Percentiles rank a stretch among this genome's conserved stretches.
phyloP scores from a whole-genome alignment of 2,329 filamentous ascomycete genomes.

The Rugonectria rugulosa region DNA sequence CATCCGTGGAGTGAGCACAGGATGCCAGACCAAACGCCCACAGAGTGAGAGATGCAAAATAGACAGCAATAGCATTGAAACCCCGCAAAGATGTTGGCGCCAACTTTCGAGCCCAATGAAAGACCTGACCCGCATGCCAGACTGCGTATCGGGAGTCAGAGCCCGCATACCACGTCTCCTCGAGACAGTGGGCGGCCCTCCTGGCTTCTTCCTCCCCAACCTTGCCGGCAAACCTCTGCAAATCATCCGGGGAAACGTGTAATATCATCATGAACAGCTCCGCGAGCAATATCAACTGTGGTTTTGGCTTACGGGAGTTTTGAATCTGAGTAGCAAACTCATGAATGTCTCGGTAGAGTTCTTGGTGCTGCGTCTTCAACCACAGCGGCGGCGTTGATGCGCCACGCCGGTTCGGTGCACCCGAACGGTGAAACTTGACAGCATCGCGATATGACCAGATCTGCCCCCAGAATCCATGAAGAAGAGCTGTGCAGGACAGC shows the following conservation, averaged over 20 bases:
- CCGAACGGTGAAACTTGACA: slow-evolving; percentile 19
- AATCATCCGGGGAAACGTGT: slow-evolving; percentile 32
- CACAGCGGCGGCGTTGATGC: slow-evolving; percentile 26
- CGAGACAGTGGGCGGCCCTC: slow-evolving; percentile 24
- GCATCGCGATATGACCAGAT: slow-evolving; percentile 36
- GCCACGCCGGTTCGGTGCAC: slow-evolving; percentile 10
- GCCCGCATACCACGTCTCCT: slow-evolving; percentile 25
- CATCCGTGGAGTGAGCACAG: slow-evolving; percentile 11
- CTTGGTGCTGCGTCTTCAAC: slow-evolving; percentile 31
- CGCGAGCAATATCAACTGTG: slow-evolving; percentile 29
- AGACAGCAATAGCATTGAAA: slow-evolving; percentile 35
- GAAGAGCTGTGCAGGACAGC: slow-evolving; percentile 25
- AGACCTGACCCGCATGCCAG: slow-evolving; percentile 37
- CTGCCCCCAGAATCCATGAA: slow-evolving; percentile 36
- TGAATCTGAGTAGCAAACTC: slow-evolving; percentile 28
- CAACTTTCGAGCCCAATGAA: slow-evolving; percentile 31
- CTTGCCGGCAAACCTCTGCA: slow-evolving; percentile 31
- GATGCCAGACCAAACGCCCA: slow-evolving; percentile 33
- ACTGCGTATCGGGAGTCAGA: slow-evolving; percentile 32
- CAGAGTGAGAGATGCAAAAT: slow-evolving; percentile 32
- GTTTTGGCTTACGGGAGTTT: slow-evolving; percentile 6
- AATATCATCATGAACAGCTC: slow-evolving; percentile 38
- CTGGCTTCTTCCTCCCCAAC: slow-evolving; percentile 33
- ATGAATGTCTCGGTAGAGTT: slow-evolving; percentile 29
- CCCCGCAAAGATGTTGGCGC: slow-evolving; percentile 28